Percentiles rank a stretch among this genome's conserved stretches.
phyloP scores from a whole-genome alignment of 2,329 filamentous ascomycete genomes.

The Hypoxylon sp. region DNA sequence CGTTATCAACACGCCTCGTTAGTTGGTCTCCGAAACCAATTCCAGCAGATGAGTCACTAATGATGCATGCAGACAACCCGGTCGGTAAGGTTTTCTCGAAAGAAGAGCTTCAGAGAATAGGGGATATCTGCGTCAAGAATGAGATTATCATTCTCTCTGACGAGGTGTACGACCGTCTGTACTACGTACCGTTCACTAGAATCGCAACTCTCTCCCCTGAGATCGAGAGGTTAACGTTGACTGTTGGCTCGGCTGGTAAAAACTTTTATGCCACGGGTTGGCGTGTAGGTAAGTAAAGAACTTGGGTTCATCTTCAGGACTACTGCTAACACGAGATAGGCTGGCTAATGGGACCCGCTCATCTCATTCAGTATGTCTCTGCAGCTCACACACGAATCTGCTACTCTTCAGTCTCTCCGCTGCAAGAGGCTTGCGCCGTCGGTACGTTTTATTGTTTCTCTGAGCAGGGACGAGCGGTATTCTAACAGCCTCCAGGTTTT shows the following conservation, averaged over 20 bases:
- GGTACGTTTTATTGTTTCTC: constrained; percentile 58
- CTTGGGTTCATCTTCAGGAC: not conserved
- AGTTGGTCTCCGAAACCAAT: constrained; percentile 32
- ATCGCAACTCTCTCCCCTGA: constrained; percentile 93
- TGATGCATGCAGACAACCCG: constrained; percentile 79
- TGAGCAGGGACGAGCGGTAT: not conserved
- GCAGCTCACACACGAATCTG: constrained; percentile 97
- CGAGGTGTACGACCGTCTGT: constrained; percentile 94
- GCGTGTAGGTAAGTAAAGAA: constrained; percentile 76
- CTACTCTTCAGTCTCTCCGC: constrained; percentile 91
- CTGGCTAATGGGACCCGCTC: constrained; percentile 90
- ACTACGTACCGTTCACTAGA: constrained; percentile 94
- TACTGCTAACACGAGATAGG: constrained; percentile 59
- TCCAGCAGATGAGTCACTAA: constrained; percentile 31
- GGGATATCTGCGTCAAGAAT: constrained; percentile 90
- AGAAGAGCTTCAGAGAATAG: constrained; percentile 86
- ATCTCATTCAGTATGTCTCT: constrained; percentile 91
- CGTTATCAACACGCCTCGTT: constrained; percentile 82
- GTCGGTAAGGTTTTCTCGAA: constrained; percentile 95
- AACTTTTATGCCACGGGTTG: constrained; percentile 99
- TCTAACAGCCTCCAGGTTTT: constrained; percentile 68
- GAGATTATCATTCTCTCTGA: constrained; percentile 94
- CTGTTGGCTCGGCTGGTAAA: constrained; percentile 96
- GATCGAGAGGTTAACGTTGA: constrained; percentile 88
- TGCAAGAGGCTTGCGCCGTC: constrained; percentile 94